Conservation (phyloP, 2,329 filamentous ascomycete species). For the Sclerotinia subarctica region DNA sequence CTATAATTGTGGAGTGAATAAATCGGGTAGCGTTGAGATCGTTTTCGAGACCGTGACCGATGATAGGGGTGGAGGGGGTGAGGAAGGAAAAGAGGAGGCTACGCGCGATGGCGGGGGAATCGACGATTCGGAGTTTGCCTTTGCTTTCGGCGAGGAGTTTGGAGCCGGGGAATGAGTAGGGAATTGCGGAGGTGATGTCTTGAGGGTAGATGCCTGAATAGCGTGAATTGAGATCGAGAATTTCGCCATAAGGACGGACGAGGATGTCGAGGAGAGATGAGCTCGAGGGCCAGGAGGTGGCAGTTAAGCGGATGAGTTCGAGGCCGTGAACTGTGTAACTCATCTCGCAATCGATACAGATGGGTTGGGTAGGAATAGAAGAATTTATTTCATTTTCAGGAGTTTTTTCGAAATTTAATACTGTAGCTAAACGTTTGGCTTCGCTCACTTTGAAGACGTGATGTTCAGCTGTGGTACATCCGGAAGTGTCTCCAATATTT, state of each 20-base stretch:
- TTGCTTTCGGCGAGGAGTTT: slow-evolving; percentile 30
- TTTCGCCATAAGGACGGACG: slow-evolving; percentile 76
- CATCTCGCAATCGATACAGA: slow-evolving; percentile 97
- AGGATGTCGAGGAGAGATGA: slow-evolving; percentile 76
- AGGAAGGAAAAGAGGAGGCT: slow-evolving; percentile 73
- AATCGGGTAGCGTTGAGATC: slow-evolving; percentile 82
- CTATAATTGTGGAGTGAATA: slow-evolving; percentile 79
- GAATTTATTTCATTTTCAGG: slow-evolving; percentile 58
- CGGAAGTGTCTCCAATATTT: slow-evolving; percentile 65
- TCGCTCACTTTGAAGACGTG: slow-evolving; percentile 89
- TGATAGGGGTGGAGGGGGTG: slow-evolving; percentile 72
- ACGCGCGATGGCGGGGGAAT: slow-evolving; percentile 71
- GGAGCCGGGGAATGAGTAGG: slow-evolving; percentile 42
- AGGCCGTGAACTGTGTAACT: slow-evolving; percentile 85
- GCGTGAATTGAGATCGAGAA: slow-evolving; percentile 86
- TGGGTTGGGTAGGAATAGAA: slow-evolving; percentile 50
- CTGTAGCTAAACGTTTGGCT: slow-evolving; percentile 68
- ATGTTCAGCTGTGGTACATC: slow-evolving; percentile 66
- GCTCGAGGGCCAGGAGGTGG: slow-evolving; percentile 79
- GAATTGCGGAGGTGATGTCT: slow-evolving; percentile 66
- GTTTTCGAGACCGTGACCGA: slow-evolving; percentile 94
- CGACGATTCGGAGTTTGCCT: slow-evolving; percentile 65
- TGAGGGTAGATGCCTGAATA: slow-evolving; percentile 84
- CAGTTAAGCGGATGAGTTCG: slow-evolving; percentile 86
- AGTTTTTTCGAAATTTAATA: slow-evolving; percentile 78